Conservation (phyloP, 140 eudicot genomes). For the Anethum foeniculum region DNA sequence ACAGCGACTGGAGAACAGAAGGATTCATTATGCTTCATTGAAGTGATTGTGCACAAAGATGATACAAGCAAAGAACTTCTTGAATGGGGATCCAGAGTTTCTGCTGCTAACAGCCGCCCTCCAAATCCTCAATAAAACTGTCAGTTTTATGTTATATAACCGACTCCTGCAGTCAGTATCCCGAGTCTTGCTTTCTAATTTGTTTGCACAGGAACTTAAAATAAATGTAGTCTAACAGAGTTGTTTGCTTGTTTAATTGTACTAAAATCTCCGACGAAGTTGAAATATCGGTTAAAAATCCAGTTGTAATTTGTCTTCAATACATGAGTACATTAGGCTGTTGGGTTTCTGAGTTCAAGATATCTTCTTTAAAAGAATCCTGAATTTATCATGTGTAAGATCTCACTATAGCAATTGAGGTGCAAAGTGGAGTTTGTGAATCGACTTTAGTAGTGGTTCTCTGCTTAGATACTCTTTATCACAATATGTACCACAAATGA, state of each 20-base stretch:
- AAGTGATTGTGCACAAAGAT: constrained; percentile 64
- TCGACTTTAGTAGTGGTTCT: neutral
- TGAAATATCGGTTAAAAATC: neutral
- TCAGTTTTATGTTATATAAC: neutral
- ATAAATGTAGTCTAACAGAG: neutral
- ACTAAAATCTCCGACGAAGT: neutral
- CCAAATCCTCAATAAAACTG: constrained; percentile 61
- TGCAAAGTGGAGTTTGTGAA: neutral
- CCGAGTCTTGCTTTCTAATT: neutral
- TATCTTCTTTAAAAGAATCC: neutral
- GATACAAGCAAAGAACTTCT: constrained; percentile 84
- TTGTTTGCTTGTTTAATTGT: neutral
- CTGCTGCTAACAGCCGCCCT: constrained; percentile 72
- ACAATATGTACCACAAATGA: neutral
- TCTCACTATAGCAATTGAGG: neutral
- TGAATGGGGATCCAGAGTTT: constrained; percentile 89
- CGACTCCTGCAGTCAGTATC: neutral
- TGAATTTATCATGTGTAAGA: neutral
- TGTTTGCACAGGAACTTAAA: neutral
- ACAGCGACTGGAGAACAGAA: constrained; percentile 43
- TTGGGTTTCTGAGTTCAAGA: neutral
- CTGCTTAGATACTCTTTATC: neutral
- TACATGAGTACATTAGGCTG: neutral
- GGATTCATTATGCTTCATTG: constrained; percentile 75
- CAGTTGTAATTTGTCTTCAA: neutral